These are phyloP conservation scores for Dioszegia crocea DNA, from an alignment of 768 basidiomycete species.

Conservation along the genomic window DNA sequence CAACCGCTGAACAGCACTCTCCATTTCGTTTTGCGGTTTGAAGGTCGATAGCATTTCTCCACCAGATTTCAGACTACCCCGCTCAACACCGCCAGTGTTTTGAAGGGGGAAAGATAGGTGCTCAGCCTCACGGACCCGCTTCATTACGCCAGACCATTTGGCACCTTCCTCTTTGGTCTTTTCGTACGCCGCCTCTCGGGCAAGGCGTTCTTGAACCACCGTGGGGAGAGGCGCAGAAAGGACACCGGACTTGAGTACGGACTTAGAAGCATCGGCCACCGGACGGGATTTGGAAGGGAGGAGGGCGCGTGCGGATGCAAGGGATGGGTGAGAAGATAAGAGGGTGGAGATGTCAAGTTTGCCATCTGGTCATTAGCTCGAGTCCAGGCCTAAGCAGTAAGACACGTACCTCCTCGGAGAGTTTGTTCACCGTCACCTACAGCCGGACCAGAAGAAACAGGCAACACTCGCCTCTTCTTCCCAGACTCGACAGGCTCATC, in stretches of 20 bases:
- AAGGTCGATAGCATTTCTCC: conserved; percentile 54
- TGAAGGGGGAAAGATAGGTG: conserved; percentile 47
- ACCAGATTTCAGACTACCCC: conserved; percentile 42
- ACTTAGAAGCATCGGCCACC: conserved; percentile 57
- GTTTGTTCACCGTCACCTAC: conserved; percentile 66
- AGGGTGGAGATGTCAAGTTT: conserved; percentile 53
- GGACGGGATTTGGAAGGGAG: conserved; percentile 58
- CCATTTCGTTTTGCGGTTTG: conserved; percentile 81
- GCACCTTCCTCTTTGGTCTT: conserved; percentile 85
- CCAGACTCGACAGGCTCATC: conserved; percentile 3
- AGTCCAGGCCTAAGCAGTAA: neutral
- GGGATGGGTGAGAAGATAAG: conserved; percentile 65
- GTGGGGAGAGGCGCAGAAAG: conserved; percentile 80
- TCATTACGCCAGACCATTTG: conserved; percentile 92
- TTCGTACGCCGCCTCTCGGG: conserved; percentile 91
- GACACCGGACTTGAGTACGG: conserved; percentile 57
- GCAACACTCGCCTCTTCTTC: conserved; percentile 59
- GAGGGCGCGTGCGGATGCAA: conserved; percentile 58
- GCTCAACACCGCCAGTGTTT: conserved; percentile 24
- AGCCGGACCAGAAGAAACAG: conserved; percentile 65
- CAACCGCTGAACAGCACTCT: conserved; percentile 75
- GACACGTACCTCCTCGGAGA: conserved; percentile 35
- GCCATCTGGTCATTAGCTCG: conserved; percentile 29
- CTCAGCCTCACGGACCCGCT: conserved; percentile 75
- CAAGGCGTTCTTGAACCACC: conserved; percentile 79